Evolutionary conservation across 441 rosid species (phyloP), one percentile per base, ranked within the genome.

Genomic region (Erodium texanum): DNA sequence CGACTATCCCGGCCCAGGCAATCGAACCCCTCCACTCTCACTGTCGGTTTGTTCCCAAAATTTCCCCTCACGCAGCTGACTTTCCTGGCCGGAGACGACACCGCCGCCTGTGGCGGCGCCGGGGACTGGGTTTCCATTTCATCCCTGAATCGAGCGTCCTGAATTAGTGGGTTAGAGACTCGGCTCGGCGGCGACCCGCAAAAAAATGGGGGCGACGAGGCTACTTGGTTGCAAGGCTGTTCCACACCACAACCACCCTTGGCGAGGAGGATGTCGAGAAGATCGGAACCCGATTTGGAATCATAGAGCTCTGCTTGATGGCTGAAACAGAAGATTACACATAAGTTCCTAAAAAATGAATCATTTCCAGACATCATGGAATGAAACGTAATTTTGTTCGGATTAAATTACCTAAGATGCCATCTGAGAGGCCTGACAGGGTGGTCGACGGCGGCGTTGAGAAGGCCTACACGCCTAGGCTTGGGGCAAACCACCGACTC

Each of bases 151-250:
- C 85, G 80, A 50, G 89, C 85, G 64, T 93, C 98, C 70, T 83
- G 90, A 78, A 89, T 89, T 82, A 93, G 67, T 67, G 98, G 98
- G 90, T 93, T 93, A 86, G 95, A 82, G 70, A 90, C 97, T 89
- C 98, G 86, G 84, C 92, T 82, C 59, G 98, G 98, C 69, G 98
- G 98, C 72, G 98, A 93, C 81, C 97, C 98, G 15, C 88, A 74
- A 73, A 90, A 89, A 78, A 83, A 89, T 8, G 88, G 83, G 78
- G 96, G 89, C 79, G 79, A 83, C 83, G 84, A 82, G 74, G 87
- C 84, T 72, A 78, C 72, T 72, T 79, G 82, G 70, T 76, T 70
- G 64, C 76, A 74, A 65, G 80, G 69, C 73, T 82, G 89, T 66
- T 87, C 85, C 36, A 73, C 80, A 66, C 79, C 83, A 80, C 65